Percentiles rank a stretch among this genome's conserved stretches.
These are phyloP conservation scores for Avena eriantha DNA, from an alignment of 176 grass and related monocot species.

Conservation along the genomic window DNA sequence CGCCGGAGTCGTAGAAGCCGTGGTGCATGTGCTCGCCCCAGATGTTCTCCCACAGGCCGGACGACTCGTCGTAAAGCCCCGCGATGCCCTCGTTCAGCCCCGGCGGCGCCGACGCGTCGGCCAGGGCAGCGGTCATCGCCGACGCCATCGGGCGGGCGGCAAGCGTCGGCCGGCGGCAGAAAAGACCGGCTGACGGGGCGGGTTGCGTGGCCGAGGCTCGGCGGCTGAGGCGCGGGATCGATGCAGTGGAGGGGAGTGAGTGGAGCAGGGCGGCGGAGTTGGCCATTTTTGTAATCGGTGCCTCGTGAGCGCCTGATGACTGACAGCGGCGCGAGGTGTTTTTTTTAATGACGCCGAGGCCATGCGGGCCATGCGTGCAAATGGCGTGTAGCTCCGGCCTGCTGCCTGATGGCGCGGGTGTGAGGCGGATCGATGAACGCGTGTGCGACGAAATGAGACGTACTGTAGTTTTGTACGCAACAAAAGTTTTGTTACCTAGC, in stretches of 20 bases:
- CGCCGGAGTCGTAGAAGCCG: slow-evolving; percentile 74
- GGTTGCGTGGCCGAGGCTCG: not conserved
- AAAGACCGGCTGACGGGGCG: not conserved
- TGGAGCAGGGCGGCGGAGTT: slow-evolving; percentile 40
- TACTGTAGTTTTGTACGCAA: no score
- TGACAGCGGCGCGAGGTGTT: no score
- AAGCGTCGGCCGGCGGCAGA: not conserved
- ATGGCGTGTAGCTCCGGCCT: no score
- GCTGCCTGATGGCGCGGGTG: no score
- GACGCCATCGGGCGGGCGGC: slow-evolving; percentile 23
- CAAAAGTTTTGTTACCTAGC: no score
- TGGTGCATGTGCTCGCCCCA: slow-evolving; percentile 99
- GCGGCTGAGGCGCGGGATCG: not conserved
- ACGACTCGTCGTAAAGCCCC: slow-evolving; percentile 96
- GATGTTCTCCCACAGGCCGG: slow-evolving; percentile 79
- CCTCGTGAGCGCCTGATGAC: not conserved
- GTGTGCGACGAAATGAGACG: no score
- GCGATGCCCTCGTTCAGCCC: slow-evolving; percentile 93
- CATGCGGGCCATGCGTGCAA: no score
- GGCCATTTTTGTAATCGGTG: slow-evolving; percentile 32
- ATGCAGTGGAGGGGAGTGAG: not conserved
- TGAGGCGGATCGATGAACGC: no score
- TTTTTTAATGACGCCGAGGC: no score
- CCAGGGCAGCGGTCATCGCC: slow-evolving; percentile 10
- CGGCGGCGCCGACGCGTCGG: slow-evolving; percentile 28